phyloP scores from a whole-genome alignment of 2,329 filamentous ascomycete species.

The Fusarium piperis region DNA sequence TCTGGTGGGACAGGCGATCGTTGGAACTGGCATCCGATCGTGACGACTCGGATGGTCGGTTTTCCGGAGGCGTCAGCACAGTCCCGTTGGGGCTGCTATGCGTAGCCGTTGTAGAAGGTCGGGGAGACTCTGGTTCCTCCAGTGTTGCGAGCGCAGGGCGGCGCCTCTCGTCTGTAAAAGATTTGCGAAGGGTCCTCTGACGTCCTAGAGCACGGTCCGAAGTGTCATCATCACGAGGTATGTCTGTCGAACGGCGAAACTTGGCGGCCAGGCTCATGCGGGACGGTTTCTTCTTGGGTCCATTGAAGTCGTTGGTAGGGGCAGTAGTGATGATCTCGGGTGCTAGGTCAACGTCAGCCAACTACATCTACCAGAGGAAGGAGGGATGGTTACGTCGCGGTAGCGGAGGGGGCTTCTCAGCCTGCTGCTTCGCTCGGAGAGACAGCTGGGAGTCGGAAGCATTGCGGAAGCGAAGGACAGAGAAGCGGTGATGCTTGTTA shows the following conservation, averaged over 20 bases:
- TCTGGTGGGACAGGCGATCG: conserved; percentile 68
- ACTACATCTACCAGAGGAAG: conserved; percentile 7
- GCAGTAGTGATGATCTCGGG: conserved; percentile 90
- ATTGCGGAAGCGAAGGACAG: conserved; percentile 85
- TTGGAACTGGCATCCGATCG: conserved; percentile 86
- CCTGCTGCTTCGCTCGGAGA: conserved; percentile 75
- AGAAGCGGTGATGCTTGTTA: conserved; percentile 69
- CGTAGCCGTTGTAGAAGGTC: conserved; percentile 44
- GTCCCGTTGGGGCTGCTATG: conserved; percentile 42
- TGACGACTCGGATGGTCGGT: conserved; percentile 76
- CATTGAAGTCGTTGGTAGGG: conserved; percentile 74
- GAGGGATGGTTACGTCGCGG: conserved; percentile 62
- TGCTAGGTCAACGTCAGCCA: conserved; percentile 53
- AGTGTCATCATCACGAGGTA: conserved; percentile 47
- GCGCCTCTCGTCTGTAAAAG: conserved; percentile 56
- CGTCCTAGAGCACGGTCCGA: conserved; percentile 24
- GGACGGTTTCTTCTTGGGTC: conserved; percentile 64
- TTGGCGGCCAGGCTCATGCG: conserved; percentile 64
- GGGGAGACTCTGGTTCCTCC: conserved; percentile 62
- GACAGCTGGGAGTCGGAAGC: conserved; percentile 93
- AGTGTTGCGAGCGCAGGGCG: conserved; percentile 53
- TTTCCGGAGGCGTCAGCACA: conserved; percentile 60
- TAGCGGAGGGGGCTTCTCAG: conserved; percentile 65
- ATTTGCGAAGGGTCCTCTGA: conserved; percentile 46
- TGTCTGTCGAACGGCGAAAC: conserved; percentile 62